Evolutionary conservation across 2,329 filamentous ascomycete species (phyloP).

Genomic region (Penicillium paneum): DNA sequence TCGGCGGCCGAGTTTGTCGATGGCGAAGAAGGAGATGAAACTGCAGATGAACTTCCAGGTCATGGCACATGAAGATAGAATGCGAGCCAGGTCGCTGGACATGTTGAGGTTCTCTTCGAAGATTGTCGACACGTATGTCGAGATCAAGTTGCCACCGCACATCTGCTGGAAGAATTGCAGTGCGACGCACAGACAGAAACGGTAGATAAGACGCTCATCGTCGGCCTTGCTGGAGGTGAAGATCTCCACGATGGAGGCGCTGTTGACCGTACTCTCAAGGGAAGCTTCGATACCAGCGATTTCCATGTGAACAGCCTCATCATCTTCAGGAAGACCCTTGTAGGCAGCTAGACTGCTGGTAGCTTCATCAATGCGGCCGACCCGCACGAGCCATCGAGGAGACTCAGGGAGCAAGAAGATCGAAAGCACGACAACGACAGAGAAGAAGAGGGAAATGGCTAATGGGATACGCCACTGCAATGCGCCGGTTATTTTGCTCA

Average conservation of each 20-base stretch:
- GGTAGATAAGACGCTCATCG: slow-evolving; percentile 32
- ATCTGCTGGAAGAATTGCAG: slow-evolving; percentile 26
- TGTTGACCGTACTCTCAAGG: slow-evolving; percentile 41
- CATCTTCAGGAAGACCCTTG: slow-evolving; percentile 45
- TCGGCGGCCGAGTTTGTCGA: slow-evolving; percentile 52
- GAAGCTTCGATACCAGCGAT: slow-evolving; percentile 50
- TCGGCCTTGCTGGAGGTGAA: slow-evolving; percentile 52
- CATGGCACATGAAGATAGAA: slow-evolving; percentile 50
- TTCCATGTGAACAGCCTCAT: slow-evolving; percentile 42
- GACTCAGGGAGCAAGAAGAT: slow-evolving; percentile 25
- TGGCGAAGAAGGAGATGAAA: slow-evolving; percentile 51
- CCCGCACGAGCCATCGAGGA: slow-evolving; percentile 31
- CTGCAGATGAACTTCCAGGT: slow-evolving; percentile 58
- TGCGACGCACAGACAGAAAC: slow-evolving; percentile 18
- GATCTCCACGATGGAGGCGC: slow-evolving; percentile 51
- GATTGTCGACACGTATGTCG: slow-evolving; percentile 22
- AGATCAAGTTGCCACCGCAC: slow-evolving; percentile 24
- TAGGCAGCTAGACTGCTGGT: slow-evolving; percentile 30
- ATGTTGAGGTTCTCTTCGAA: slow-evolving; percentile 23
- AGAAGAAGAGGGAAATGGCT: slow-evolving; percentile 24
- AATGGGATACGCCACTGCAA: slow-evolving; percentile 26
- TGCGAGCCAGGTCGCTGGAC: slow-evolving; percentile 22
- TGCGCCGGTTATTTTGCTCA: slow-evolving; percentile 15
- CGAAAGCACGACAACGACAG: slow-evolving; percentile 19
- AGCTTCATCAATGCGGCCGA: slow-evolving; percentile 38